Base-by-base conservation (phyloP, 2,329 filamentous ascomycete species). In the Scortechinia acanthostroma region DNA sequence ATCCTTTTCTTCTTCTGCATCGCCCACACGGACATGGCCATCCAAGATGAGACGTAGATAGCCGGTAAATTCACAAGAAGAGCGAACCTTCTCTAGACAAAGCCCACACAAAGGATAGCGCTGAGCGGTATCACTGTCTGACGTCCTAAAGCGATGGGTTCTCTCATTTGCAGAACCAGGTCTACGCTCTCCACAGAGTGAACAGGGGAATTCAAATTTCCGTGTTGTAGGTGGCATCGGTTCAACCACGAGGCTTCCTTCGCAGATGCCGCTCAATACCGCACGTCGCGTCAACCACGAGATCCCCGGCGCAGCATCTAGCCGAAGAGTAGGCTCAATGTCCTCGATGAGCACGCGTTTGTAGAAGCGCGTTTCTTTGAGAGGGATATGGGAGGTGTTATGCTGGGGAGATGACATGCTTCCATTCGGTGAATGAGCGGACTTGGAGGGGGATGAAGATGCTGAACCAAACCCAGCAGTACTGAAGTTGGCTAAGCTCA, bases 341-440 rank as follows among this genome's bases (percentile, higher is more conserved):
- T 98, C 93, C 61, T 98, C 93, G 17, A 80, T 75, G 21, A 97
- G 65, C 4, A 83, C 83, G 42, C 93, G 83, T 68, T 97, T 97
- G 69, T 91, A 98, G 59, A 97, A 98, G 51, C 86, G 88, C 21
- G 86, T 88, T 46, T 97, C 93, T 58, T 93, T 95, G 33, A 98
- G 68, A 3, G 83, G 80, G 2, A 77, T 80, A 23, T 77, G 56
- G 17, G 60, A 60, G 37, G 59, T 60, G 16, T 57, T 58, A 10
- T 50, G 56, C 45, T 55, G 55, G 17, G 37, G 52, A 30, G 35
- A 40, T 6, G 10, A 13, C 35, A 40, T 40, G 17, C 35, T 40
- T 17, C 35, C 35, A 40, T 17, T 40, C 10, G 35, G 35, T 6
- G 35, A 40, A 19, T 40, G 35, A 19, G 35, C 73, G 3, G 70